Evolutionary conservation across 2,329 filamentous ascomycete genomes (phyloP).

Genomic region (Xylaria sp.): DNA sequence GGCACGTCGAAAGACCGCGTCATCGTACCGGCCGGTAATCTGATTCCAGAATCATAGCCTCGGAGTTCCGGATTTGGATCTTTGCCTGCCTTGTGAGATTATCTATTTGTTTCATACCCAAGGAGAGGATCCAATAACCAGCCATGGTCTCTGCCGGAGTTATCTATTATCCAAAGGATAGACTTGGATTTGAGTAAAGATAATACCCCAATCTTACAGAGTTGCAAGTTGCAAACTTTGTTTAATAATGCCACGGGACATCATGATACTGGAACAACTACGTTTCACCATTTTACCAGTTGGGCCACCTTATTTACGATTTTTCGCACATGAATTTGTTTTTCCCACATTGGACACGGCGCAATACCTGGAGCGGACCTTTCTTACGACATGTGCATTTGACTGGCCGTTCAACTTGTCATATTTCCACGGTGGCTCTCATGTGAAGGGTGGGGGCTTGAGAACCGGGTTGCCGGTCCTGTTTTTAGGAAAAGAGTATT

Average conservation of each 20-base stretch:
- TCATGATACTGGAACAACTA: slow-evolving; percentile 40
- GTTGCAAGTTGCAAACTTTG: slow-evolving; percentile 51
- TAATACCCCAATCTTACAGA: slow-evolving; percentile 45
- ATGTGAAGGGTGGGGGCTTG: slow-evolving; percentile 43
- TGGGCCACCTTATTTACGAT: slow-evolving; percentile 44
- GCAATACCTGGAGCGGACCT: slow-evolving; percentile 45
- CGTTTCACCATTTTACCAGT: slow-evolving; percentile 35
- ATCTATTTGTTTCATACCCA: slow-evolving; percentile 46
- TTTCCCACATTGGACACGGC: slow-evolving; percentile 50
- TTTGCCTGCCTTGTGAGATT: slow-evolving; percentile 42
- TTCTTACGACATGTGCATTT: slow-evolving; percentile 49
- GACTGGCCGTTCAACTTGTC: slow-evolving; percentile 47
- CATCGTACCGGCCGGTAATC: slow-evolving; percentile 47
- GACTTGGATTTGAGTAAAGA: slow-evolving; percentile 48
- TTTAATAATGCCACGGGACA: slow-evolving; percentile 47
- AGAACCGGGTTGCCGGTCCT: slow-evolving; percentile 46
- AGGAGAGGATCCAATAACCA: slow-evolving; percentile 47
- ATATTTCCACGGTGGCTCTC: slow-evolving; percentile 47
- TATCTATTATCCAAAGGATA: slow-evolving; percentile 48
- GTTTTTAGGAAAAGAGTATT: slow-evolving; percentile 48
- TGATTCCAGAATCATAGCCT: slow-evolving; percentile 42
- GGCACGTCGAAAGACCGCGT: slow-evolving; percentile 44
- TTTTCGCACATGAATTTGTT: slow-evolving; percentile 45
- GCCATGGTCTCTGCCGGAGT: slow-evolving; percentile 43
- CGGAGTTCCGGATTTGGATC: slow-evolving; percentile 38